Percentiles rank a stretch among this genome's conserved stretches.
These are phyloP conservation scores for Paraconiothyrium sp. DNA, from an alignment of 2,329 filamentous ascomycete species.

Conservation along the genomic window DNA sequence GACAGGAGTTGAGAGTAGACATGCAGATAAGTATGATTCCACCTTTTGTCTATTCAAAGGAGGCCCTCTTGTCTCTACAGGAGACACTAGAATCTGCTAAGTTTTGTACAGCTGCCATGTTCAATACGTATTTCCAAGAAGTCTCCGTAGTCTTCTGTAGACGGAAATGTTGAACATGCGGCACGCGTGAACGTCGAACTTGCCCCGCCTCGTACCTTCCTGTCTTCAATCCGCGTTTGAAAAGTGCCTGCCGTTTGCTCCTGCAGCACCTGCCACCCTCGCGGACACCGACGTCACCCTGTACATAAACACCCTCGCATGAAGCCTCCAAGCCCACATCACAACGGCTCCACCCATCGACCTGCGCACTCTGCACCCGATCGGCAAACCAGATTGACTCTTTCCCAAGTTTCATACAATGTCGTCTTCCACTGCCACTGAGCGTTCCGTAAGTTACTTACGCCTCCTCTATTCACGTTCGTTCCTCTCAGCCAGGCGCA, in stretches of 20 bases:
- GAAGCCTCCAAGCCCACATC: not conserved
- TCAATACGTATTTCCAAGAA: no score
- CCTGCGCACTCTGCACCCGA: not conserved
- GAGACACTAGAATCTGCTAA: no score
- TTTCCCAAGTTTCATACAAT: not conserved
- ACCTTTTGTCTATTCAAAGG: no score
- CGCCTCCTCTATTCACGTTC: not conserved
- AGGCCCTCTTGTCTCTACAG: no score
- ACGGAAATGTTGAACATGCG: not conserved
- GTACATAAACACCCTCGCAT: not conserved
- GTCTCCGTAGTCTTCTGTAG: no score
- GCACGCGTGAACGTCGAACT: not conserved
- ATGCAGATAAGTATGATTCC: no score
- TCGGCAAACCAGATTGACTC: not conserved
- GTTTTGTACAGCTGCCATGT: no score
- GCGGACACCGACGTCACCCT: slow-evolving; percentile 12
- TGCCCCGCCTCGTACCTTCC: not conserved
- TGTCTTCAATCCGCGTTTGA: not conserved
- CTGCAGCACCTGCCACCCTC: not conserved
- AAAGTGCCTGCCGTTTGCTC: slow-evolving; percentile 13
- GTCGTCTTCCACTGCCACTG: slow-evolving; percentile 5
- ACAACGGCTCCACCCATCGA: not conserved
- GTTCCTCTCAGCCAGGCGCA: not conserved
- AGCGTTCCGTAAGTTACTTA: slow-evolving; percentile 2
- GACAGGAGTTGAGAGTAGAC: no score